phyloP scores from a whole-genome alignment of 345 rosid species.

The Schrenkiella parvula region DNA sequence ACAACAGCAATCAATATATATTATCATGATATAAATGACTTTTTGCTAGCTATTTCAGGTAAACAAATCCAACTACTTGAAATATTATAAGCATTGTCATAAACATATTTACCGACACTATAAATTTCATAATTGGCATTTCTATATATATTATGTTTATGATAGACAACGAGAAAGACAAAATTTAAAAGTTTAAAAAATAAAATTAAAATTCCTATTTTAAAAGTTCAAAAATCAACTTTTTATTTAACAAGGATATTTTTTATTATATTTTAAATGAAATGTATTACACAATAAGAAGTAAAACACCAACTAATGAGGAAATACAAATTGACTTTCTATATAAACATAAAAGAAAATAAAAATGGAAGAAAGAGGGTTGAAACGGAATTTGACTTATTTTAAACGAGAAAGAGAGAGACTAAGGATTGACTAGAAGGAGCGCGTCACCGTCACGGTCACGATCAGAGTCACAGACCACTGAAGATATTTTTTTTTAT shows the following conservation, averaged over 20 bases:
- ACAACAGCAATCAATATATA: neutral
- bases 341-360: neutral
- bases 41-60: too few species aligned
- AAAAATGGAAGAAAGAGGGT: neutral
- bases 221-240: too few species aligned
- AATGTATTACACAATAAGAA: neutral
- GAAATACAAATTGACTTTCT: conserved; percentile 13
- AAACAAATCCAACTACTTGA: too few species aligned
- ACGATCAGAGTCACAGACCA: conserved; percentile 17
- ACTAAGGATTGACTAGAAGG: conserved; percentile 14
- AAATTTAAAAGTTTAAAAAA: too few species aligned
- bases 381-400: conserved; percentile 37
- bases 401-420: conserved; percentile 6
- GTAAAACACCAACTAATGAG: neutral
- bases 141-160: too few species aligned
- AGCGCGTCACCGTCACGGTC: conserved; percentile 23
- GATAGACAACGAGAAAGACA: too few species aligned
- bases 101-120: too few species aligned
- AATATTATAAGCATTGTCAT: too few species aligned
- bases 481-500: neutral
- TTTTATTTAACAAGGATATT: too few species aligned
- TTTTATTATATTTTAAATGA: too few species aligned
- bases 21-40: neutral
- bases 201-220: too few species aligned
- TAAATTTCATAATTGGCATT: too few species aligned